Base-by-base conservation (phyloP, 768 basidiomycete species). In the Rubroboletus satanas region DNA sequence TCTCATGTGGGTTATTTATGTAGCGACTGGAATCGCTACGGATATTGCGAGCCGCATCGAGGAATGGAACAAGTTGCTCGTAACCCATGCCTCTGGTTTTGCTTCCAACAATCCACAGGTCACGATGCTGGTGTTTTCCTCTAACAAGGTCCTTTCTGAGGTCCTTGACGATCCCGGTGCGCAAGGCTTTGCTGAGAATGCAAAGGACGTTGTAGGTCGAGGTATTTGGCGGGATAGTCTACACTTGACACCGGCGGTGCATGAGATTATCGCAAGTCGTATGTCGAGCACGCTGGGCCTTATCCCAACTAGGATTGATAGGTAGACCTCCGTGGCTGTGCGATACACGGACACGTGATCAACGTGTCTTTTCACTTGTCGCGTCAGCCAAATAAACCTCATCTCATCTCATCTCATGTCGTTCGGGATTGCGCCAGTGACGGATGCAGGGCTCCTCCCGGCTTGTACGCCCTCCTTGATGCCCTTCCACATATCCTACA, bases 401-500 rank as follows among this genome's bases (percentile, higher is more conserved):
- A 29, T 29, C 7, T 29, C 29, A 29, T 29, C 29, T 29, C 29
- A 29, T 29, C 29, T 39, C 15, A 58, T 58, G 64, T 54, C 41
- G 23, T 51, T 64, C 42, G 64, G 71, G 56, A 64, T 71, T 35
- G 52, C 38, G n/a, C 49, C 61, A 26, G 49, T 3, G 17, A n/a
- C 28, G 4, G 55, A 55, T 31, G 54, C 21, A 31, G 26, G 12
- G 2, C 45, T 5, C 12, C 56, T 58, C 60, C 80, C 10, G 66
- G 73, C n/a, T 54, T 83, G 80, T 45, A 74, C 71, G 3, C 89
- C 88, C 1, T 78, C 84, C 64, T 77, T 94, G 31, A 90, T 94
- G 88, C 91, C 91, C 5, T 93, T 94, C 58, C 83, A 87, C 61
- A 83, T 93, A 45, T 71, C 77, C 12, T 83, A 90, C 68, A 75